These are phyloP conservation scores for Annona cherimola DNA, from an alignment of 164 flowering plant species.

Conservation along the genomic window DNA sequence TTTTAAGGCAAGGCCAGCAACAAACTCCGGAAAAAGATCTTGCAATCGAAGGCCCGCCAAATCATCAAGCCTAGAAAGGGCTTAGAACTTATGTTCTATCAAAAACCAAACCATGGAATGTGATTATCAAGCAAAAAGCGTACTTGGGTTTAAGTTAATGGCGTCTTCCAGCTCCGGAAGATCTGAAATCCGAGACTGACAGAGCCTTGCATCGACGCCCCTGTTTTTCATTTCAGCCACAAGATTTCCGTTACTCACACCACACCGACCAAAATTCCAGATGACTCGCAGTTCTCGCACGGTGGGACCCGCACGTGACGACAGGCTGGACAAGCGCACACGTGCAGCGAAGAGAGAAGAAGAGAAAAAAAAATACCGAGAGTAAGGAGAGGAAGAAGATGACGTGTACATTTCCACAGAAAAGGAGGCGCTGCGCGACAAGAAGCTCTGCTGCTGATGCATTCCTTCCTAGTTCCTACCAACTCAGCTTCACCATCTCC, in stretches of 20 bases:
- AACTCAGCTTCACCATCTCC: background rate
- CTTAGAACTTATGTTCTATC: too few relatives aligned
- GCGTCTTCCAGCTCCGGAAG: constrained; percentile 6
- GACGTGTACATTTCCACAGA: background rate
- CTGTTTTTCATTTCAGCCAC: background rate
- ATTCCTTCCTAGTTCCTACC: background rate
- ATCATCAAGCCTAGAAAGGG: too few relatives aligned
- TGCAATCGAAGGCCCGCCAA: too few relatives aligned
- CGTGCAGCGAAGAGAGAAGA: background rate
- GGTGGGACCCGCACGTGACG: too few relatives aligned
- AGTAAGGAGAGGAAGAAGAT: background rate
- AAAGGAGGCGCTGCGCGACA: background rate
- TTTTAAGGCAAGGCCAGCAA: too few relatives aligned
- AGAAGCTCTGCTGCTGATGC: background rate
- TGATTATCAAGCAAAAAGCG: too few relatives aligned
- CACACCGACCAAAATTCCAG: too few relatives aligned
- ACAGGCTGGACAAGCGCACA: too few relatives aligned
- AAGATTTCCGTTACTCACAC: too few relatives aligned
- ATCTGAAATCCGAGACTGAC: constrained; percentile 1
- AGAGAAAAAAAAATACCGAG: background rate
- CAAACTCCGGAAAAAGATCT: too few relatives aligned
- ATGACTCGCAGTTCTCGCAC: too few relatives aligned
- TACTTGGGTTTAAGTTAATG: background rate
- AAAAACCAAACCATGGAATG: too few relatives aligned
- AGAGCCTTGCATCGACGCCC: background rate